Evolutionary conservation across 179 eudicot species (phyloP).

Genomic region (Camellia oleifera): DNA sequence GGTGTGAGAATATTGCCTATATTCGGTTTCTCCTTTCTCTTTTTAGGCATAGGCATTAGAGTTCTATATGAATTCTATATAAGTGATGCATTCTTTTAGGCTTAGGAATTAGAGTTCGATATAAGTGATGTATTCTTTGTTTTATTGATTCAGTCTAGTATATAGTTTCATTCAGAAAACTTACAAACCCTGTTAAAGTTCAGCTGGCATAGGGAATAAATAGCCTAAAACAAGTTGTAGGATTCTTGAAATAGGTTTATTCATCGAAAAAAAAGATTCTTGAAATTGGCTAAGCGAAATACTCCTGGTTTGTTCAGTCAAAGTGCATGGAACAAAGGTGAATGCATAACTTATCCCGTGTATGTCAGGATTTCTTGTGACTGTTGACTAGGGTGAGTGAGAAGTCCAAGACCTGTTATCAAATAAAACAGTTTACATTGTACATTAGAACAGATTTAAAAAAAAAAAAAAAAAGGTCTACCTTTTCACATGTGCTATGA

Average conservation of each 20-base stretch:
- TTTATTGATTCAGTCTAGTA: no score
- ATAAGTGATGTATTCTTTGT: no score
- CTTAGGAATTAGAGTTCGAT: no score
- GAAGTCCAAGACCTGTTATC: background rate
- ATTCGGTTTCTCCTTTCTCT: no score
- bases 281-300: background rate
- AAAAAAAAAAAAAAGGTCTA: no score
- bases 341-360: background rate
- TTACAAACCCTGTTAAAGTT: no score
- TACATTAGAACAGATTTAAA: no score
- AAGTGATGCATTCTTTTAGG: no score
- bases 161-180: no score
- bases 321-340: background rate
- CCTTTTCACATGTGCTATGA: background rate
- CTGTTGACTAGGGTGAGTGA: background rate
- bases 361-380: background rate
- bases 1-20: no score
- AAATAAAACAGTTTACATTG: background rate
- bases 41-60: no score
- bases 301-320: background rate
- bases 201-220: background rate
- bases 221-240: background rate
- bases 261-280: background rate
- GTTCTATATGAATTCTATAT: no score
- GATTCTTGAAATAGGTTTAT: slow-evolving; percentile 37